Evolutionary conservation across 495 filamentous ascomycete species (phyloP).

Genomic region (Cladorrhinum samala): DNA sequence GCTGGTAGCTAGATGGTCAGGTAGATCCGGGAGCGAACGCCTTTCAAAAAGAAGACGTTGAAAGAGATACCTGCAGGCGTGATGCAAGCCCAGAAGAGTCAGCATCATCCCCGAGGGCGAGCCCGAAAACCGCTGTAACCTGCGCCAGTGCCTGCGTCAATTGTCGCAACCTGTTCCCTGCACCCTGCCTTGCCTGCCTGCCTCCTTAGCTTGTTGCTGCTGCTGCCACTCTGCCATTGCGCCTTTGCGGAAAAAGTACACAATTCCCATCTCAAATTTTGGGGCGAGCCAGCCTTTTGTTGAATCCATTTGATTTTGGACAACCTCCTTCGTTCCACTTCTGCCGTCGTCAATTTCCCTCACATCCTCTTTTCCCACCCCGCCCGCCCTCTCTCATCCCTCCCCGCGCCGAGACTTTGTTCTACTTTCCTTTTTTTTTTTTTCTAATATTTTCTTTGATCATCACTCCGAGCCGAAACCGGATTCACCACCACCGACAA

Average conservation of each 20-base stretch:
- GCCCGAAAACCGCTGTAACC: conserved; percentile 1
- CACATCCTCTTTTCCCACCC: conserved; percentile 10
- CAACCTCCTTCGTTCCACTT: conserved; percentile 7
- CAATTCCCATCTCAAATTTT: conserved; percentile 24
- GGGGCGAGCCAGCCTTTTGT: conserved; percentile 5
- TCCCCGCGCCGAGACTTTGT: conserved; percentile 6
- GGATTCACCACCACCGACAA: conserved; percentile 26
- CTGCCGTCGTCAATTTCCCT: conserved; percentile 22
- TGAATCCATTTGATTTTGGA: conserved; percentile 1
- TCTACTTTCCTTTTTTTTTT: conserved; percentile 15
- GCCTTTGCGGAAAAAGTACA: conserved; percentile 13
- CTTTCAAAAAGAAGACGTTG: background rate
- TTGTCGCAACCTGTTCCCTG: conserved; percentile 25
- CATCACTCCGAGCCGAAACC: conserved; percentile 21
- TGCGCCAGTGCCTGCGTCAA: background rate
- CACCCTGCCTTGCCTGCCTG: conserved; percentile 2
- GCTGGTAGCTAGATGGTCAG: no score
- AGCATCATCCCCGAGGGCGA: background rate
- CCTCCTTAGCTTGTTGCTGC: no score
- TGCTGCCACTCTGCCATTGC: no score
- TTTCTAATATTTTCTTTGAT: conserved; percentile 8
- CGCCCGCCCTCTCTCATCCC: conserved; percentile 7
- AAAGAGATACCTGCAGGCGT: background rate
- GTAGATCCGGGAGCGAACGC: no score
- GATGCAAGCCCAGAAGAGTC: background rate